These are phyloP conservation scores for Hypoxylon rubiginosum DNA, from an alignment of 2,329 filamentous ascomycete genomes.

Conservation along the genomic window DNA sequence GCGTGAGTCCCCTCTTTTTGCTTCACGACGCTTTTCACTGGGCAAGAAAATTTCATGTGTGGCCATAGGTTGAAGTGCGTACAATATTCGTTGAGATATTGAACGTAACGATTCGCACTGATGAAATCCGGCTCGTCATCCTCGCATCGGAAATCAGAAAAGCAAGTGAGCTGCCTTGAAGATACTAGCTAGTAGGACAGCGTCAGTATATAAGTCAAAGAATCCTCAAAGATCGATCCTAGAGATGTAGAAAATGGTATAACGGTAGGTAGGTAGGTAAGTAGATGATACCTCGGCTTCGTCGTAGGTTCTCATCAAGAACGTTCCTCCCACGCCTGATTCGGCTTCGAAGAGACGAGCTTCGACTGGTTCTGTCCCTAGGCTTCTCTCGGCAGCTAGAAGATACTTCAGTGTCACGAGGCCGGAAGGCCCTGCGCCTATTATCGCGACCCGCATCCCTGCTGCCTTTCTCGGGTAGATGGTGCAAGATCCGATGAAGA, in stretches of 20 bases:
- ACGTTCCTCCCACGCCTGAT: conserved; percentile 58
- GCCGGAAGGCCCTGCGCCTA: conserved; percentile 56
- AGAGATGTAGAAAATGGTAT: not conserved
- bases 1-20: conserved; percentile 39
- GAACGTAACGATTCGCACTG: conserved; percentile 55
- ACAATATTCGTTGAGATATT: conserved; percentile 60
- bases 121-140: conserved; percentile 62
- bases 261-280: not conserved
- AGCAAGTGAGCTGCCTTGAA: conserved; percentile 61
- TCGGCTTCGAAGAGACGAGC: conserved; percentile 58
- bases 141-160: conserved; percentile 59
- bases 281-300: conserved; percentile 55
- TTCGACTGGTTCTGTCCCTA: conserved; percentile 55
- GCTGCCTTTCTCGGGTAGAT: conserved; percentile 23
- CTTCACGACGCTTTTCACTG: conserved; percentile 49
- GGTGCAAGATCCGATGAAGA: conserved; percentile 34
- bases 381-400: conserved; percentile 49
- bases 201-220: not conserved
- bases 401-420: conserved; percentile 58
- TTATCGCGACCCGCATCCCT: conserved; percentile 53
- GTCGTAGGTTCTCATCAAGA: conserved; percentile 59
- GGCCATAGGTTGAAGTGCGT: conserved; percentile 55
- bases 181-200: conserved; percentile 53
- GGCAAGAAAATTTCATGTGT: conserved; percentile 54
- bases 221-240: not conserved